phyloP scores from a whole-genome alignment of 2,329 filamentous ascomycete genomes.

The Colletotrichum viniferum region DNA sequence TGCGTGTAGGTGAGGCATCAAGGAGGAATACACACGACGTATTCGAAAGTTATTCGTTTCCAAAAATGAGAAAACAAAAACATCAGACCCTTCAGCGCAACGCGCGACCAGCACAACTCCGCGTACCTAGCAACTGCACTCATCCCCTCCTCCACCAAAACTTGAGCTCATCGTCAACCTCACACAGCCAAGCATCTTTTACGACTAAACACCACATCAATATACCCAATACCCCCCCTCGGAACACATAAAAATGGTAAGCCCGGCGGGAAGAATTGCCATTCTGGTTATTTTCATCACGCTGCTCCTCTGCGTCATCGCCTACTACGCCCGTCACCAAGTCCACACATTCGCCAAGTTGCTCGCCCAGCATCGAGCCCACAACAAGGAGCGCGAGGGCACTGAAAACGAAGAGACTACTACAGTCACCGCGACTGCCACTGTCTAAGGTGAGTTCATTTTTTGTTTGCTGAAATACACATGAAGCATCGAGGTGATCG shows the following conservation, averaged over 20 bases:
- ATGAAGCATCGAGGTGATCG: not conserved
- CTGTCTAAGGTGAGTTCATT: slow-evolving; percentile 1
- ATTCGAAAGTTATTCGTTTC: not conserved
- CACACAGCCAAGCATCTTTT: not conserved
- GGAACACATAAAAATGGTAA: slow-evolving; percentile 23
- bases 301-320: slow-evolving; percentile 29
- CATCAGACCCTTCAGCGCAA: not conserved
- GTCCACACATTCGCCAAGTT: slow-evolving; percentile 32
- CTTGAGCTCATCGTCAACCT: not conserved
- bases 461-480: not conserved
- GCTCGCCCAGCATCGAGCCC: slow-evolving; percentile 2
- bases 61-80: not conserved
- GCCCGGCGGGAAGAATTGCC: slow-evolving; percentile 33
- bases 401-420: not conserved
- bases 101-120: not conserved
- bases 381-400: not conserved
- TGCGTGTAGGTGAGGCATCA: not conserved
- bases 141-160: not conserved
- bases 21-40: not conserved
- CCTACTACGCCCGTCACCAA: slow-evolving; percentile 32
- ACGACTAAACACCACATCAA: not conserved
- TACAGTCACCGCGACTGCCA: not conserved
- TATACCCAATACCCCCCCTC: not conserved
- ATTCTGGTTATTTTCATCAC: slow-evolving; percentile 36
- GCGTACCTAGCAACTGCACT: not conserved